These are phyloP conservation scores for Cucumis cinereus DNA, from an alignment of 306 rosid genomes.

Conservation along the genomic window DNA sequence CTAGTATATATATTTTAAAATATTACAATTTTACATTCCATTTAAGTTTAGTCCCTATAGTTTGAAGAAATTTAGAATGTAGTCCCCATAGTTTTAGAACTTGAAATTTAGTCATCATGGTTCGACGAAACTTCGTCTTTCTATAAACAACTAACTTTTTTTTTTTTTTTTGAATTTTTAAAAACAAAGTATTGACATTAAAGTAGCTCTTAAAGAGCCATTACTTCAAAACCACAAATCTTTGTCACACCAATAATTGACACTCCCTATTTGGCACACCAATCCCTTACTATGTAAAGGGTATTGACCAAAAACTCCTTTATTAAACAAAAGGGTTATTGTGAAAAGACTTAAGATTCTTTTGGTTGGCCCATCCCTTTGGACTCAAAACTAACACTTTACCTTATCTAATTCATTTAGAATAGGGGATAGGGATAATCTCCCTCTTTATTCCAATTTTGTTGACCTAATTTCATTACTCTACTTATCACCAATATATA, in stretches of 20 bases:
- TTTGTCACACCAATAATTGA: neutral
- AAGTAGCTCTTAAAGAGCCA: neutral
- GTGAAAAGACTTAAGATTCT: neutral
- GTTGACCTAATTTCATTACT: neutral
- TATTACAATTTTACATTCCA: no score
- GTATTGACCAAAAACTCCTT: neutral
- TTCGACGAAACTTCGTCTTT: no score
- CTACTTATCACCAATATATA: neutral
- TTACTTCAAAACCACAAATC: neutral
- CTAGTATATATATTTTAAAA: no score
- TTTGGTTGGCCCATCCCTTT: neutral
- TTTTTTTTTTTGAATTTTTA: neutral
- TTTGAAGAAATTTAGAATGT: no score
- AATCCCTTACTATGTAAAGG: neutral
- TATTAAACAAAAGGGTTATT: neutral
- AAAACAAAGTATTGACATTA: neutral
- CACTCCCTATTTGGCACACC: neutral
- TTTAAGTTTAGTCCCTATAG: no score
- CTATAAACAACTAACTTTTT: neutral
- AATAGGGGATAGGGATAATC: neutral
- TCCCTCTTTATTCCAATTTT: neutral
- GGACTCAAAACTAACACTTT: neutral
- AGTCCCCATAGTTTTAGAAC: no score
- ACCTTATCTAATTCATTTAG: neutral
- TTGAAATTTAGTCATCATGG: no score